Evolutionary conservation across 345 rosid genomes (phyloP).

Genomic region (Citrus sp.): DNA sequence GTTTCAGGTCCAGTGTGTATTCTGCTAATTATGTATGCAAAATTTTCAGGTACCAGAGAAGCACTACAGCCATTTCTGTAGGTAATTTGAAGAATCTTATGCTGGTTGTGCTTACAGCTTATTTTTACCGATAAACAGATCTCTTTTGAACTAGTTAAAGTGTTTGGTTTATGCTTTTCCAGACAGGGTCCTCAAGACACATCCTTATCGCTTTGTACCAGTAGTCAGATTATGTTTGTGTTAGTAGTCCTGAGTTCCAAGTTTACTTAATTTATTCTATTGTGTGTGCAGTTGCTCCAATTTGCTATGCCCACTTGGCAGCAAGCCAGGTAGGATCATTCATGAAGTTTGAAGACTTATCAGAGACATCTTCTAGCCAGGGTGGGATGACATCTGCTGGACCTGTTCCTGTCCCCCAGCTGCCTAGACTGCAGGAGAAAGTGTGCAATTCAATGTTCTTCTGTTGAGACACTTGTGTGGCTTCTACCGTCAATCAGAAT

Average conservation of each 20-base stretch:
- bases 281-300: conserved; percentile 45
- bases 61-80: conserved; percentile 86
- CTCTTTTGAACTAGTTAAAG: not conserved
- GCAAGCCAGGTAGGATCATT: conserved; percentile 49
- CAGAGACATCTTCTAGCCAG: conserved; percentile 56
- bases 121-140: not conserved
- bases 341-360: conserved; percentile 54
- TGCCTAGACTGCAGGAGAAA: conserved; percentile 44
- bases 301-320: conserved; percentile 62
- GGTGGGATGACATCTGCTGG: conserved; percentile 49
- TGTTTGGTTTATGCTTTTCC: not conserved
- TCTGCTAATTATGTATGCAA: not conserved
- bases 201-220: not conserved
- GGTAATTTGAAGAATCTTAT: conserved; percentile 35
- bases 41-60: conserved; percentile 70
- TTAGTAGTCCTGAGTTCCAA: not conserved
- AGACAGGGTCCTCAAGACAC: not conserved
- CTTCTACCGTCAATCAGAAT: not conserved
- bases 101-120: not conserved
- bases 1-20: not conserved
- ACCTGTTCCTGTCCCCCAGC: conserved; percentile 43
- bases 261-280: not conserved
- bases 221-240: not conserved
- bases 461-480: conserved; percentile 28
- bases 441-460: conserved; percentile 82